A percentile compares a stretch with the other conserved stretches of the same genome.
phyloP scores from a whole-genome alignment of 345 rosid genomes.

The Barbarea vulgaris region DNA sequence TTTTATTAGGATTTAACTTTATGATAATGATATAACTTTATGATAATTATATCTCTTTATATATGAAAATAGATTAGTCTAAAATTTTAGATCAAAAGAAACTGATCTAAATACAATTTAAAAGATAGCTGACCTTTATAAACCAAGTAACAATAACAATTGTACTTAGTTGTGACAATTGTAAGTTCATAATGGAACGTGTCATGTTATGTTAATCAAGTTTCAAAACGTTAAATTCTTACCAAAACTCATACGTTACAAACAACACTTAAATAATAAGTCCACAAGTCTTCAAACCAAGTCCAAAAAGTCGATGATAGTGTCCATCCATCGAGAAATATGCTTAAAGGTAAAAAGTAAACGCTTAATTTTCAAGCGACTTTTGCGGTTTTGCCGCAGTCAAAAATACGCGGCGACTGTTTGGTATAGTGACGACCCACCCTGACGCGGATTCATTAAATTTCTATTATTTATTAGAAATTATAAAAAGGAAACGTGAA shows the following conservation, averaged over 20 bases:
- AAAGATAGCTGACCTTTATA: background rate
- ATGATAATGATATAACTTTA: background rate
- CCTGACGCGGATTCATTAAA: conserved; percentile 29
- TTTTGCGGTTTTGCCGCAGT: conserved; percentile 1
- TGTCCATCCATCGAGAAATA: conserved; percentile 32
- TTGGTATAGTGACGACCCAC: conserved; percentile 28
- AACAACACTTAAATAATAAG: background rate
- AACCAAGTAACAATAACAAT: background rate
- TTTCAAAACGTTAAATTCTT: background rate
- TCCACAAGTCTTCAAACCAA: background rate
- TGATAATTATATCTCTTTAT: background rate
- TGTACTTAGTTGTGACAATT: background rate
- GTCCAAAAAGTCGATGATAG: conserved; percentile 28
- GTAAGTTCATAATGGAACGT: background rate
- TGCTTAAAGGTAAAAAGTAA: conserved; percentile 27
- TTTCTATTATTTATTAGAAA: background rate
- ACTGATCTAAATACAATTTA: background rate
- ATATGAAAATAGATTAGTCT: background rate
- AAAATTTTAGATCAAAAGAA: background rate
- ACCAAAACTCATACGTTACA: conserved; percentile 3
- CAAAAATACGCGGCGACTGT: conserved; percentile 38
- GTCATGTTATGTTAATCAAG: background rate
- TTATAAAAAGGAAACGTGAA: conserved; percentile 21
- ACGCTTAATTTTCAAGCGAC: conserved; percentile 35
- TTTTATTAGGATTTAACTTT: background rate